A percentile compares a stretch with the other conserved stretches of the same genome.
phyloP scores from a whole-genome alignment of 805 yeast species.

The Saccharomycopsis sp. region DNA sequence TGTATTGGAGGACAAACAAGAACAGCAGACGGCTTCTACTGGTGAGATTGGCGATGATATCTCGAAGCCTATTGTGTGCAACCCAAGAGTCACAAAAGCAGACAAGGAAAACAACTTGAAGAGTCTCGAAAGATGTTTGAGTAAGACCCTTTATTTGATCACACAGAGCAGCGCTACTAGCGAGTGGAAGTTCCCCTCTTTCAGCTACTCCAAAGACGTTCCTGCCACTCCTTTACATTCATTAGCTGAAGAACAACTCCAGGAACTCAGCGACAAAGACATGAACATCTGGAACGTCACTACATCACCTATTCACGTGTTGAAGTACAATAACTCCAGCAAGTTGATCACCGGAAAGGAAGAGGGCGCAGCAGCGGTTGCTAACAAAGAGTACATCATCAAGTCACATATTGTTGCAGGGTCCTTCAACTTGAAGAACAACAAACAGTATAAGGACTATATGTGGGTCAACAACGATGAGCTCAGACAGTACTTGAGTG shows the following conservation, averaged over 20 bases:
- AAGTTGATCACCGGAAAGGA: slow-evolving; percentile 18
- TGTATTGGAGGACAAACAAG: slow-evolving; percentile 40
- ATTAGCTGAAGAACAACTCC: slow-evolving; percentile 70
- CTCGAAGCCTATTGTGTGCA: slow-evolving; percentile 60
- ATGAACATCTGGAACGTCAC: slow-evolving; percentile 92
- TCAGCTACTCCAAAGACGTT: slow-evolving; percentile 31
- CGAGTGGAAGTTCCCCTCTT: slow-evolving; percentile 78
- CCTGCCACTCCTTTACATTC: slow-evolving; percentile 52
- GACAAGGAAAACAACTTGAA: slow-evolving; percentile 55
- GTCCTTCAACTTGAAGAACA: slow-evolving; percentile 43
- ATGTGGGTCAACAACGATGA: slow-evolving; percentile 88
- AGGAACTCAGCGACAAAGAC: slow-evolving; percentile 61
- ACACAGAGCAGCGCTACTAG: slow-evolving; percentile 38
- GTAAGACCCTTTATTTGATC: slow-evolving; percentile 72
- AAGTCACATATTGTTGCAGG: slow-evolving; percentile 90
- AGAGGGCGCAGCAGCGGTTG: slow-evolving; percentile 23
- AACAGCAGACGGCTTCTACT: slow-evolving; percentile 20
- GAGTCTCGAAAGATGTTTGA: slow-evolving; percentile 72
- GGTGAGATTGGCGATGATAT: slow-evolving; percentile 43
- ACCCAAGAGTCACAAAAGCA: slow-evolving; percentile 71
- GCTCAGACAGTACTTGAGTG: slow-evolving; percentile 44
- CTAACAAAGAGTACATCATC: slow-evolving; percentile 58
- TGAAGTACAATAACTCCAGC: slow-evolving; percentile 36
- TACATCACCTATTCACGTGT: slow-evolving; percentile 71
- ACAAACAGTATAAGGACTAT: slow-evolving; percentile 38